Evolutionary conservation across 257 asterid genomes (phyloP), one percentile per base, ranked within the genome.

Genomic region (Solanum pennellii): DNA sequence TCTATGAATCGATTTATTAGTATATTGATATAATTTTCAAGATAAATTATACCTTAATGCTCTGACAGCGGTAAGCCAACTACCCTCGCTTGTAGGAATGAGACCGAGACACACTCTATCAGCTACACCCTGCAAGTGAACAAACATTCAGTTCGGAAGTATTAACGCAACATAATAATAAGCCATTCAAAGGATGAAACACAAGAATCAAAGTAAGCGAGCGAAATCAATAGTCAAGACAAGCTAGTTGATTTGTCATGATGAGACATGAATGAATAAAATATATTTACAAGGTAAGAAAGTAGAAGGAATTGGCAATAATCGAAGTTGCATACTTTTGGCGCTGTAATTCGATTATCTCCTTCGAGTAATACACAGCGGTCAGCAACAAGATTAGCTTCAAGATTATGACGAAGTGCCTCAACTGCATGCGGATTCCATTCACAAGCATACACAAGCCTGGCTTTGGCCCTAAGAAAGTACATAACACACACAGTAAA

Each of bases 61-160:
- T 89, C 94, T 92, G 52, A 95, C 99, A n/a, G 96, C 98, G 59
- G 95, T 92, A 37, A 33, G 92, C 99, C 99, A 97, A 90, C 99
- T 97, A 49, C 94, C 93, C 91, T 96, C 98, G 42, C 99, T 97
- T 52, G 98, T 92, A 6, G 99, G 99, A 87, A 97, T 87, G 88
- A 97, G 98, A 49, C 99, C 99, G 39, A 97, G 98, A 87, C 97
- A 96, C 77, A 97, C 98, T 89, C 98, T 93, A 90, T 96, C 94
- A 59, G 99, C 99, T 87, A 96, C 95, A 89, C 98, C 98, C 99
- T 97, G 94, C 69, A 47, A 90, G 62, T 49, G 84, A 87, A 86
- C n/a, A 47, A 88, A 87, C 29, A n/a, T 39, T 35, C 87, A 73
- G 49, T 41, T 11, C 59, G 27, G 16, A 44, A 45, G 23, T 44